These are phyloP conservation scores for Cubamyces lactineus DNA, from an alignment of 768 basidiomycete genomes.

Conservation along the genomic window DNA sequence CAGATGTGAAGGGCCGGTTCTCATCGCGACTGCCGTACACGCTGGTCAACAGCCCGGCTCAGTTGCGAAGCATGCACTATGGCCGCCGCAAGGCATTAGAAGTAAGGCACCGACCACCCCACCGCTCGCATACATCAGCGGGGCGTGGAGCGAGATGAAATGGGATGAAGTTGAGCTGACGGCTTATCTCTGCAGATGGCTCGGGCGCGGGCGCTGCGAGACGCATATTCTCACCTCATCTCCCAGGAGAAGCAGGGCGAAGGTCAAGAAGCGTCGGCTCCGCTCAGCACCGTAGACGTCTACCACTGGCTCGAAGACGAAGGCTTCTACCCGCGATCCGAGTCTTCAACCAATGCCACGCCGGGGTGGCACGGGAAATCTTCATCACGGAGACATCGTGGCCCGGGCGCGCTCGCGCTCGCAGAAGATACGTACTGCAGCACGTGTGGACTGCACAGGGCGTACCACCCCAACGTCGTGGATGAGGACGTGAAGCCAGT, in stretches of 20 bases:
- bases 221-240: conserved; percentile 40
- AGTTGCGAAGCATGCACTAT: conserved; percentile 40
- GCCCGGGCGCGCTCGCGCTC: conserved; percentile 2
- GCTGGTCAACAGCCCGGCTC: conserved; percentile 39
- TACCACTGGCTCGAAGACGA: conserved; percentile 49
- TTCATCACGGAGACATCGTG: conserved; percentile 8
- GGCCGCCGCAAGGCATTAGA: conserved; percentile 54
- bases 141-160: not conserved
- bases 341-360: not conserved
- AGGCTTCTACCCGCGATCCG: conserved; percentile 40
- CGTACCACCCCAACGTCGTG: conserved; percentile 21
- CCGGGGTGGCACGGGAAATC: conserved; percentile 19
- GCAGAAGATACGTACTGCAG: conserved; percentile 27
- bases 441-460: conserved; percentile 29
- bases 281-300: conserved; percentile 45
- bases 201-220: conserved; percentile 45
- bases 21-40: conserved; percentile 42
- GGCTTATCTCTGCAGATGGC: conserved; percentile 41
- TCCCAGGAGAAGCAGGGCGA: conserved; percentile 27
- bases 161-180: not conserved
- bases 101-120: conserved; percentile 34
- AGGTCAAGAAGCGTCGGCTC: conserved; percentile 12
- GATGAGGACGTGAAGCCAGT: conserved; percentile 15
- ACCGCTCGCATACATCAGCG: no score
- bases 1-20: conserved; percentile 42